Percentiles rank a stretch among this genome's conserved stretches.
Conservation (phyloP, 768 basidiomycete species). For the Mrakia gelida region DNA sequence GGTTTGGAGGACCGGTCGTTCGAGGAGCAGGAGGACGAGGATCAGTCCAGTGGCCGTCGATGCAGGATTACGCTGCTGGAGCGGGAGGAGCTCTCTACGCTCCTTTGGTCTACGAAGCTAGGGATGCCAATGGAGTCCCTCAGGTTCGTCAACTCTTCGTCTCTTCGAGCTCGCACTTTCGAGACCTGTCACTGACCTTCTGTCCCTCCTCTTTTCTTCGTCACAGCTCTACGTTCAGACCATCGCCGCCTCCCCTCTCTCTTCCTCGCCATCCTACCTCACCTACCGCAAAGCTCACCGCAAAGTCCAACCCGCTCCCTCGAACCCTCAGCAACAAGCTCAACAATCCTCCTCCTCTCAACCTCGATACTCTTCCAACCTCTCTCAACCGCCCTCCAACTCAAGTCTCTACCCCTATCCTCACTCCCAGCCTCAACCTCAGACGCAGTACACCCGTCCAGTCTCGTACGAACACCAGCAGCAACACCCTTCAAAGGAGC, state of each 20-base stretch:
- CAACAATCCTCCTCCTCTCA: neutral
- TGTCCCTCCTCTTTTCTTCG: neutral
- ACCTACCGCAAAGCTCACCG: slow-evolving; percentile 6
- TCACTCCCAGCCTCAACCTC: neutral
- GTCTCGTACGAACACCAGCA: neutral
- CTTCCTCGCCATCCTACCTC: neutral
- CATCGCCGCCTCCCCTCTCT: neutral
- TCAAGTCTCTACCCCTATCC: neutral
- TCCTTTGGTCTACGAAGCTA: neutral
- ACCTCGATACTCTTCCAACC: slow-evolving; percentile 5
- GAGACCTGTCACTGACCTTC: neutral
- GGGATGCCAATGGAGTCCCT: neutral
- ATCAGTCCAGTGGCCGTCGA: slow-evolving; percentile 2
- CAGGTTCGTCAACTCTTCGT: neutral
- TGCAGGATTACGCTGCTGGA: neutral
- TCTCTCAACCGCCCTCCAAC: neutral
- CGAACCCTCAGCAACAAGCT: neutral
- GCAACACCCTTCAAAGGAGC: neutral
- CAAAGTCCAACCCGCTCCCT: neutral
- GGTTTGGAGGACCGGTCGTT: neutral
- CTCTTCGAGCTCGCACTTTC: neutral
- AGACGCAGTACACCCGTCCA: neutral
- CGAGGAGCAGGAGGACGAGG: neutral
- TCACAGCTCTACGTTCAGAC: slow-evolving; percentile 7
- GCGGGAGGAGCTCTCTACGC: neutral